These are phyloP conservation scores for Stentor coeruleus DNA, from an alignment of 73 alveolate species.

Conservation along the genomic window DNA sequence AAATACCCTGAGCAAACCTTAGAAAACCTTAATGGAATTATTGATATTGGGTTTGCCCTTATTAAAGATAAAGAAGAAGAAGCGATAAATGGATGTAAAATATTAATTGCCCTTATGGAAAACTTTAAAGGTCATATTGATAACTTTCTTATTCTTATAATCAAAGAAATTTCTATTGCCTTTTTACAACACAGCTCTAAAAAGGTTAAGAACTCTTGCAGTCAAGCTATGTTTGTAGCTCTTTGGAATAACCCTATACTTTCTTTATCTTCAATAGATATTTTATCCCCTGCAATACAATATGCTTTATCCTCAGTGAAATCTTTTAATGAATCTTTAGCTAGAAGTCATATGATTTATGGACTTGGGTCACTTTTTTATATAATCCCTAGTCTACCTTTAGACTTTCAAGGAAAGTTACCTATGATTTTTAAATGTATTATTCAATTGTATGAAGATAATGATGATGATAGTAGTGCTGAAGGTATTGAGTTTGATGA, in stretches of 20 bases:
- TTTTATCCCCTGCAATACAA: background rate
- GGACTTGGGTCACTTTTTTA: background rate
- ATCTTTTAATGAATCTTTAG: background rate
- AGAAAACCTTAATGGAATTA: background rate
- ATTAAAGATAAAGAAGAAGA: background rate
- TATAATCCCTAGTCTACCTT: background rate
- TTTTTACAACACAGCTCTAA: background rate
- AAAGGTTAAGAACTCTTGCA: background rate
- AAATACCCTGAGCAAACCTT: background rate
- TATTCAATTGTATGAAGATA: background rate
- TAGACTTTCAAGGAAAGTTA: background rate
- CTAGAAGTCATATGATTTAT: background rate
- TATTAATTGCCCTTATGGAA: slow-evolving; percentile 15
- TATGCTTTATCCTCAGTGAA: background rate
- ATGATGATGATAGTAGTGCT: background rate
- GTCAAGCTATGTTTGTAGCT: background rate
- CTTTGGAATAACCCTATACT: background rate
- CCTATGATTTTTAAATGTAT: background rate
- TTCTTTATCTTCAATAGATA: background rate
- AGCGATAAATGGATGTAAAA: background rate
- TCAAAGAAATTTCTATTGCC: background rate
- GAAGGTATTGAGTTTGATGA: background rate
- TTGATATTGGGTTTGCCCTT: background rate
- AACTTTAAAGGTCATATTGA: background rate
- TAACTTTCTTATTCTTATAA: background rate